phyloP scores from a whole-genome alignment of 208 protist genomes.

The Acanthamoeba sp. region DNA sequence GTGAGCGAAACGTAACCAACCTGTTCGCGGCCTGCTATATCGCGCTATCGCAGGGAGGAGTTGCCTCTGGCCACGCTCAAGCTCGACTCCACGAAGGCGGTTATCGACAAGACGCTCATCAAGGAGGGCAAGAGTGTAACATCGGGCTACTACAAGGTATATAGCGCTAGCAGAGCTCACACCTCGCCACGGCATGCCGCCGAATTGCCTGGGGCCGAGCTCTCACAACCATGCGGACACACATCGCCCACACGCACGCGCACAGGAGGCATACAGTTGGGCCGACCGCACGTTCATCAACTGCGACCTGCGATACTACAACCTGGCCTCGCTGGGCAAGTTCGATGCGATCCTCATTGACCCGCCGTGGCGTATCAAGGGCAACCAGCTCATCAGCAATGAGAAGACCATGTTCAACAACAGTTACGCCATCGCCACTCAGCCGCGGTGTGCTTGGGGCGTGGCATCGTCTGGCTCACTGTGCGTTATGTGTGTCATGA shows the following conservation, averaged over 20 bases:
- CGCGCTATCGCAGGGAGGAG: background rate
- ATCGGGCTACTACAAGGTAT: slow-evolving; percentile 22
- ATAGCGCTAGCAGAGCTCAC: too few relatives aligned
- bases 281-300: slow-evolving; percentile 60
- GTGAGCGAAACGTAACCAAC: too few relatives aligned
- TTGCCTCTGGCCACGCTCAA: slow-evolving; percentile 13
- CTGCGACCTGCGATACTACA: slow-evolving; percentile 69
- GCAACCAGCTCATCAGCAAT: slow-evolving; percentile 68
- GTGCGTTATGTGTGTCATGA: too few relatives aligned
- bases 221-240: too few relatives aligned
- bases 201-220: too few relatives aligned
- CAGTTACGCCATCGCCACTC: background rate
- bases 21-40: background rate
- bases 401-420: slow-evolving; percentile 81
- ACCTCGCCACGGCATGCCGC: too few relatives aligned
- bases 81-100: slow-evolving; percentile 37
- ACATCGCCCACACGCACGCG: background rate
- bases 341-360: slow-evolving; percentile 85
- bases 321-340: slow-evolving; percentile 77
- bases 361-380: slow-evolving; percentile 82
- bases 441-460: background rate
- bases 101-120: slow-evolving; percentile 56
- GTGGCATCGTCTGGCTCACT: background rate
- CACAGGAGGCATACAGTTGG: slow-evolving; percentile 39
- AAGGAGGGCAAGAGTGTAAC: slow-evolving; percentile 58